Evolutionary conservation across 176 grass and related monocot species (phyloP), one percentile per base, ranked within the genome.

Genomic region (Ampelocalamus luodianensis): DNA sequence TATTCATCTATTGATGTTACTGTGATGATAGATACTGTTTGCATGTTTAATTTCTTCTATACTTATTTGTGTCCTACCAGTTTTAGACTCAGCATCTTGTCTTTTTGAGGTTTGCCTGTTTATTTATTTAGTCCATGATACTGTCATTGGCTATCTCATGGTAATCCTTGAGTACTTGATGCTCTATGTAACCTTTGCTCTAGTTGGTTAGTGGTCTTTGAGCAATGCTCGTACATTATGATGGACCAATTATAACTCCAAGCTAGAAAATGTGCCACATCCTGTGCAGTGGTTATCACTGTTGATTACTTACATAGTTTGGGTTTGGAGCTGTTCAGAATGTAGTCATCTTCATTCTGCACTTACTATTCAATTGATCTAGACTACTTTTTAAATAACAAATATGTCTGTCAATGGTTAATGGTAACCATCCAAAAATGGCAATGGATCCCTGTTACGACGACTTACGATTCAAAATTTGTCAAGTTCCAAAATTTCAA

Each of bases 241-340:
- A 22, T 83, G n/a, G 18, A 4, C 2, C 58, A 39, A 15, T 83
- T 51, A 39, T 51, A 44, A 53, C 23, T 55, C 10, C 27, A 62
- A 80, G 60, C 75, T 50, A 89, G 65, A 88, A 40, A 37, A 77
- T 56, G 58, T 71, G 5, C 20, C 37, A 76, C 34, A 56, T 20
- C 64, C 6, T 60, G 15, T 16, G 17, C 26, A 46, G 24, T 46
- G 20, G 44, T 49, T 23, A 51, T 50, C 44, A 22, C 24, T 48
- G 59, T 69, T 85, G 71, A 53, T 89, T 61, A n/a, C 11, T 81
- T 72, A 27, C 11, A 75, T 67, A 83, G 10, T 48, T 13, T 63
- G 40, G 43, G 17, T 58, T 45, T 15, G 24, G 38, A n/a, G 13
- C 45, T 46, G 45, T 46, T 46, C 45, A 46, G 45, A 46, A 46